A percentile compares a stretch with the other conserved stretches of the same genome.
Conservation (phyloP, 2,329 filamentous ascomycete genomes). For the Botrytis cinerea region DNA sequence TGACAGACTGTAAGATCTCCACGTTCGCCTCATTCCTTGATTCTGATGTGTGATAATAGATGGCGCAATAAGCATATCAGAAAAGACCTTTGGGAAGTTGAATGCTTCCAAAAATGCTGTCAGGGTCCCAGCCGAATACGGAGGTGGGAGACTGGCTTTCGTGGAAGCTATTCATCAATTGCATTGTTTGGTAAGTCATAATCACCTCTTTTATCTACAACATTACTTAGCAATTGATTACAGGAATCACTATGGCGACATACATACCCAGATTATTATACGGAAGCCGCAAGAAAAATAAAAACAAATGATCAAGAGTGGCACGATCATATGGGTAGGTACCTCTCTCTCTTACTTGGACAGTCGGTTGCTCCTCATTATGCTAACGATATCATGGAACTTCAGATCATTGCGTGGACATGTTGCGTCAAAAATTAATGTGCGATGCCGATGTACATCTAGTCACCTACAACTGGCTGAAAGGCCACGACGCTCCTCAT, state of each 20-base stretch:
- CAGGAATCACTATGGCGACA: slow-evolving; percentile 8
- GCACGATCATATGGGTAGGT: slow-evolving; percentile 22
- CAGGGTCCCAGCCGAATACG: slow-evolving; percentile 10
- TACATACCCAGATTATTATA: slow-evolving; percentile 23
- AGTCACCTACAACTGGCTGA: slow-evolving; percentile 20
- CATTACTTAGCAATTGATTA: background rate
- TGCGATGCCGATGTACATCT: slow-evolving; percentile 22
- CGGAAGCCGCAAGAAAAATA: slow-evolving; percentile 4
- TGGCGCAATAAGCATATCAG: slow-evolving; percentile 19
- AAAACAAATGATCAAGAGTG: slow-evolving; percentile 2
- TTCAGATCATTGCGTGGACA: slow-evolving; percentile 22
- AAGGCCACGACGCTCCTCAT: slow-evolving; percentile 12
- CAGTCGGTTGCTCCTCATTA: background rate
- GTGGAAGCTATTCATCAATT: slow-evolving; percentile 19
- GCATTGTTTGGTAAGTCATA: slow-evolving; percentile 20
- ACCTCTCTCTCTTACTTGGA: background rate
- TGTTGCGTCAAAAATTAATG: slow-evolving; percentile 22
- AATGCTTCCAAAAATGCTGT: slow-evolving; percentile 22
- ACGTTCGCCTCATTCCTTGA: background rate
- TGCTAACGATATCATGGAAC: background rate
- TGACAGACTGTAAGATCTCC: slow-evolving; percentile 13
- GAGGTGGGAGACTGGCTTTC: slow-evolving; percentile 15
- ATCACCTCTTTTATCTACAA: background rate
- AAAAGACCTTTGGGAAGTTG: slow-evolving; percentile 16
- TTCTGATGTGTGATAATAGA: background rate